Evolutionary conservation across 2,329 filamentous ascomycete genomes (phyloP).

Genomic region (Monosporascus sp.): DNA sequence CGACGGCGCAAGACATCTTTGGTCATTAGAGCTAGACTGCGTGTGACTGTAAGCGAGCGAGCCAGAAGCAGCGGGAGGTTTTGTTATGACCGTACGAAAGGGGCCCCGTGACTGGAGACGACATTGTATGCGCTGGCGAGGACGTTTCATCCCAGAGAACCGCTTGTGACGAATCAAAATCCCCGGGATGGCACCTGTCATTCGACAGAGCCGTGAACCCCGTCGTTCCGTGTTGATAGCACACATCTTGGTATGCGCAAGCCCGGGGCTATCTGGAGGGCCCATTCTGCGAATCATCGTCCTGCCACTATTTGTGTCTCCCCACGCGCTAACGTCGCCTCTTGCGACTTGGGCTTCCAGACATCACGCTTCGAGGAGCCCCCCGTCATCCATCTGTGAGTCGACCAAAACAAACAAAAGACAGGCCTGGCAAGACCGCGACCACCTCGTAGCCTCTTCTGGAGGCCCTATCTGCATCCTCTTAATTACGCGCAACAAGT

Average conservation of each 20-base stretch:
- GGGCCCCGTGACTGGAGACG: slow-evolving; percentile 12
- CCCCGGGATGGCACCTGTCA: slow-evolving; percentile 15
- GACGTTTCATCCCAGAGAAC: slow-evolving; percentile 17
- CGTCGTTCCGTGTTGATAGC: slow-evolving; percentile 18
- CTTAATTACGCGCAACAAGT: background rate
- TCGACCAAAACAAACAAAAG: background rate
- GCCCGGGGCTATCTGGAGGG: slow-evolving; percentile 19
- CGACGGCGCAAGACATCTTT: slow-evolving; percentile 9
- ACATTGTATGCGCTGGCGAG: slow-evolving; percentile 26
- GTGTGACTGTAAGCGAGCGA: slow-evolving; percentile 2
- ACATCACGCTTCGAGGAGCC: background rate
- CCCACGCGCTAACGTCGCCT: slow-evolving; percentile 16
- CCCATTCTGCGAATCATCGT: slow-evolving; percentile 23
- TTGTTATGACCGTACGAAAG: slow-evolving; percentile 9
- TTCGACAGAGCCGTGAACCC: slow-evolving; percentile 18
- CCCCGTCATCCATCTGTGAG: background rate
- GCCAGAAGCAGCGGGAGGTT: slow-evolving; percentile 6
- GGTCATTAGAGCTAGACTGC: background rate
- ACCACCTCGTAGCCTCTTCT: background rate
- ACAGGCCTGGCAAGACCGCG: background rate
- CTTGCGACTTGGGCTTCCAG: background rate
- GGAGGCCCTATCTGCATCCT: background rate
- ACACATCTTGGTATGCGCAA: slow-evolving; percentile 14
- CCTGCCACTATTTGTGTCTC: slow-evolving; percentile 13
- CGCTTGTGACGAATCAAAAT: slow-evolving; percentile 25